A percentile compares a stretch with the other conserved stretches of the same genome.
Evolutionary conservation across 208 protist genomes (phyloP).

Genomic region (Acanthamoeba lenticulata): DNA sequence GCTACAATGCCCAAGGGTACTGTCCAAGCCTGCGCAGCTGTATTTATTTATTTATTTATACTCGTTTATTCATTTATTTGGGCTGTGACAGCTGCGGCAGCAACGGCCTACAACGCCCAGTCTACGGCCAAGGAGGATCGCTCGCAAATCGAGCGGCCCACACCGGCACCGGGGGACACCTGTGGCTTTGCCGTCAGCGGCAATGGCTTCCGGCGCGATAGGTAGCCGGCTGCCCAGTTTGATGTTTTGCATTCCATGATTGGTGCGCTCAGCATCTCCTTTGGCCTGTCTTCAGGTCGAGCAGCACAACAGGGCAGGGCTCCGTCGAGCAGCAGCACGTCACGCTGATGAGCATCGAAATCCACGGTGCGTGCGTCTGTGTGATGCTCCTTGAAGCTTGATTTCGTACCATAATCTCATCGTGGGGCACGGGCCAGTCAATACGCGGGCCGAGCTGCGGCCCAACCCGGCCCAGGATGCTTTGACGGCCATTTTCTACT

Average conservation of each 20-base stretch:
- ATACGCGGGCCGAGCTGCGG: slow-evolving; percentile 13
- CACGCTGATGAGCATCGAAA: slow-evolving; percentile 54
- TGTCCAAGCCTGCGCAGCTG: neutral
- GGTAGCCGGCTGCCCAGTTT: neutral
- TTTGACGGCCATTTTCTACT: slow-evolving; percentile 65
- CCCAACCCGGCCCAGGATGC: slow-evolving; percentile 42
- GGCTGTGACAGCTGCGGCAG: neutral
- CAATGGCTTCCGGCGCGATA: neutral
- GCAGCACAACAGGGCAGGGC: too few relatives aligned
- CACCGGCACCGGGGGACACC: slow-evolving; percentile 6
- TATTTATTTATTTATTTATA: too few relatives aligned
- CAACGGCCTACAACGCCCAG: neutral
- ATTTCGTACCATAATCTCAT: neutral
- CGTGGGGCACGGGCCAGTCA: too few relatives aligned
- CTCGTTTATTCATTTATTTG: neutral
- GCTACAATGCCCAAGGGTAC: slow-evolving; percentile 4
- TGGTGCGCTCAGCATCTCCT: neutral
- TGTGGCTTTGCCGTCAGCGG: slow-evolving; percentile 39
- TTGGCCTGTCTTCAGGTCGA: neutral
- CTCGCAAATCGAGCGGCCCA: slow-evolving; percentile 51
- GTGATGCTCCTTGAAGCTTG: neutral
- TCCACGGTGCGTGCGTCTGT: slow-evolving; percentile 9
- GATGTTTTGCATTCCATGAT: neutral
- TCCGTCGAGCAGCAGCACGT: slow-evolving; percentile 50
- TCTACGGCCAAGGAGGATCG: neutral